phyloP scores from a whole-genome alignment of 148 eudicot species.

The Spergularia marina region DNA sequence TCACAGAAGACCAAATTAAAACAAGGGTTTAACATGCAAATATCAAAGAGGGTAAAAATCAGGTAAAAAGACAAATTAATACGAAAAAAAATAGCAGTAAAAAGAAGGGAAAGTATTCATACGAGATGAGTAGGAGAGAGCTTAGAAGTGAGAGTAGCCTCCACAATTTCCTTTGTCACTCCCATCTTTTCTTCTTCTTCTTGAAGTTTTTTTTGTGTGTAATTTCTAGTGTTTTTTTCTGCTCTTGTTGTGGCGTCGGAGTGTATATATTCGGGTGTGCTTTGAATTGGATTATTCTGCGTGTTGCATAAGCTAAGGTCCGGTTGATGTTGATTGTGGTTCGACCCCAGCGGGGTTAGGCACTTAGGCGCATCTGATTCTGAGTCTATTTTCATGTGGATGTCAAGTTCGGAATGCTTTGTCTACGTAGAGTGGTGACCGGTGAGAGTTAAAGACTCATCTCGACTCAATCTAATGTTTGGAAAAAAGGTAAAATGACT shows the following conservation, averaged over 20 bases:
- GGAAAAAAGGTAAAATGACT: too few species aligned
- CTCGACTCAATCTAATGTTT: too few species aligned
- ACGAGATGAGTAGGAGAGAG: slow-evolving; percentile 44
- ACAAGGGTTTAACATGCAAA: too few species aligned
- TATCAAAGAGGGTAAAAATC: too few species aligned
- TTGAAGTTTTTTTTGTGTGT: not conserved
- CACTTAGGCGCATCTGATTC: not conserved
- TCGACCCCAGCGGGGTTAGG: not conserved
- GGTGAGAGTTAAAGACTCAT: too few species aligned
- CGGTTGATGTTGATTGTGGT: not conserved
- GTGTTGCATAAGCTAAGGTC: not conserved
- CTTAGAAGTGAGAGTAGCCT: slow-evolving; percentile 39
- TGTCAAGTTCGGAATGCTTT: not conserved
- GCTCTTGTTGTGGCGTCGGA: not conserved
- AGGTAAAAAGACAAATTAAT: too few species aligned
- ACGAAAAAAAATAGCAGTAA: not conserved
- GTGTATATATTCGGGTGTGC: not conserved
- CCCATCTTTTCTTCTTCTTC: slow-evolving; percentile 25
- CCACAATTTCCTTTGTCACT: slow-evolving; percentile 40
- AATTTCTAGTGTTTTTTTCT: not conserved
- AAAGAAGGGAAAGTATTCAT: slow-evolving; percentile 1
- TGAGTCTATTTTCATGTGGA: not conserved
- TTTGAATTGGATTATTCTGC: not conserved
- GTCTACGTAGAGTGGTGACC: not conserved
- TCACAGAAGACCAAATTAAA: too few species aligned